Evolutionary conservation across 371 early-diverging fungal species (phyloP).

Genomic region (Neoconidiobolus thromboides): DNA sequence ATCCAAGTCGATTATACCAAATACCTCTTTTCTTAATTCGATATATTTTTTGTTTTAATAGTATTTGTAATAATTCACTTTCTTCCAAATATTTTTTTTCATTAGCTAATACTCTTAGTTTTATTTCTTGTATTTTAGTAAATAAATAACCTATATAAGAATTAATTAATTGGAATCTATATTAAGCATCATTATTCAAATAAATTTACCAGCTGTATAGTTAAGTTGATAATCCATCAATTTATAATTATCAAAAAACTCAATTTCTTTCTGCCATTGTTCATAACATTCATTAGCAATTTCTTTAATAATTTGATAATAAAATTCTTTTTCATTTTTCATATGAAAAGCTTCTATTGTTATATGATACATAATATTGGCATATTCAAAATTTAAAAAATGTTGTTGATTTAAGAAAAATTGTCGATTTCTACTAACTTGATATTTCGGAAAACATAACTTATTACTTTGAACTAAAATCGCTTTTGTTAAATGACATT

Average conservation of each 20-base stretch:
- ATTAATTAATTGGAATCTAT: neutral
- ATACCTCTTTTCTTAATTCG: slow-evolving; percentile 33
- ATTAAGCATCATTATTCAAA: slow-evolving; percentile 5
- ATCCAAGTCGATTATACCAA: slow-evolving; percentile 49
- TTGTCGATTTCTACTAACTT: too few species aligned
- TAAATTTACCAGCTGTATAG: slow-evolving; percentile 25
- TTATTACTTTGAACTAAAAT: too few species aligned
- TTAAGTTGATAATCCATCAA: slow-evolving; percentile 19
- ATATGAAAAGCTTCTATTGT: slow-evolving; percentile 15
- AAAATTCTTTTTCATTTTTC: slow-evolving; percentile 10
- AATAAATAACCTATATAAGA: slow-evolving; percentile 31
- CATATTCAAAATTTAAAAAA: slow-evolving; percentile 31
- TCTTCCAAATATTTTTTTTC: slow-evolving; percentile 36
- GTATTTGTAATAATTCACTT: slow-evolving; percentile 24
- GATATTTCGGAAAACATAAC: too few species aligned
- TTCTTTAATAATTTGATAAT: slow-evolving; percentile 12
- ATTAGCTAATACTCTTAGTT: slow-evolving; percentile 27
- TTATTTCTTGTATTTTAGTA: slow-evolving; percentile 34
- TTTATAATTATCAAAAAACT: slow-evolving; percentile 6
- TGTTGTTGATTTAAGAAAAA: slow-evolving; percentile 11
- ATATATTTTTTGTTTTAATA: slow-evolving; percentile 35
- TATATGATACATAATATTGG: slow-evolving; percentile 11
- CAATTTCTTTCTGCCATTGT: slow-evolving; percentile 7
- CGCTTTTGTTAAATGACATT: slow-evolving; percentile 21
- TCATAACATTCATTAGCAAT: slow-evolving; percentile 17